Evolutionary conservation across 495 filamentous ascomycete species (phyloP), one percentile per base, ranked within the genome.

Genomic region (Xylaria intraflava): DNA sequence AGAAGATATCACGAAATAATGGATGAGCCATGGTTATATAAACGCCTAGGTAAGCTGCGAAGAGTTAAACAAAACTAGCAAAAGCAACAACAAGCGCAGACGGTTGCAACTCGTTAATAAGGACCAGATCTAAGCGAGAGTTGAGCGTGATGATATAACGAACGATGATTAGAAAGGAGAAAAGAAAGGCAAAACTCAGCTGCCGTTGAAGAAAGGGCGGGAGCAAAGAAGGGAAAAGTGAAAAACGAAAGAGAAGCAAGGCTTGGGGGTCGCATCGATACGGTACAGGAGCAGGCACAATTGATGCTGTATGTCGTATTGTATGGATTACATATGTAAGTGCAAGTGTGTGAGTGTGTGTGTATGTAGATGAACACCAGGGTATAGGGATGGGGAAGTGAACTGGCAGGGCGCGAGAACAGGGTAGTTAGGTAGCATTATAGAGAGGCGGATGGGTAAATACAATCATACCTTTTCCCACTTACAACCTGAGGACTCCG

Each of bases 1-100:
- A 53, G 54, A 77, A 72, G 39, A 70, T 46, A 53, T 71, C 65
- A 56, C 46, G 40, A 38, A 53, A 58, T 56, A 45, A 22, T 51
- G 64, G 58, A 41, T 41, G 54, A 55, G 58, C 56, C 64, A 66
- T 66, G 58, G 49, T 55, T 64, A 40, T 51, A 55, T 46, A 23
- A 17, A 31, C 11, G 31, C 16, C 14, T 17, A 17, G 17, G 11
- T 53, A 12, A 20, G 24, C 17, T 17, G 31, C 30, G 43, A 20
- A 40, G 42, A 5, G 33, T n/a, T n/a, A n/a, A n/a, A n/a, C n/a
- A n/a, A 30, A n/a, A 14, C 12, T 8, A 27, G 29, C 14, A 30
- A 46, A 9, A 43, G 11, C 10, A 17, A 38, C 35, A 17, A 38
- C 35, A 38, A 17, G n/a, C 16, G 5, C 2, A 30, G 17, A 22